Percentiles rank a stretch among this genome's conserved stretches.
phyloP scores from a whole-genome alignment of 116 monocot genomes.

The Papilionanthe hybrid region DNA sequence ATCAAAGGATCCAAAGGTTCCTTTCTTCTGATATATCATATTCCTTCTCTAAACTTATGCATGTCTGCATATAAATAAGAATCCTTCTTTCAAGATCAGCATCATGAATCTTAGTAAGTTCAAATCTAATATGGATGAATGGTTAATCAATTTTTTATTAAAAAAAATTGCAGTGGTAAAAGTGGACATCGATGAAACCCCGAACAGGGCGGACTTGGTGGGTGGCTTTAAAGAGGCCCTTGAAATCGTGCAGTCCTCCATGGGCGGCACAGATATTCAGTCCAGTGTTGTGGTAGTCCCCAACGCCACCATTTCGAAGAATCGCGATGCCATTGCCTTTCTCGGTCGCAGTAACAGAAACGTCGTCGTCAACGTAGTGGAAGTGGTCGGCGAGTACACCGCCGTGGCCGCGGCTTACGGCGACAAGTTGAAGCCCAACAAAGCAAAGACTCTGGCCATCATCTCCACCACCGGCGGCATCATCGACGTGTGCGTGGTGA shows the following conservation, averaged over 20 bases:
- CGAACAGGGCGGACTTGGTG: not conserved
- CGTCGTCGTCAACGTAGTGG: not conserved
- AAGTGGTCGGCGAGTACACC: not conserved
- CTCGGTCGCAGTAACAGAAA: not conserved
- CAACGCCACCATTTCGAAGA: not conserved
- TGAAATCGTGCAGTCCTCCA: not conserved
- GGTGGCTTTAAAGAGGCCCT: not conserved
- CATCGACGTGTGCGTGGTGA: not conserved
- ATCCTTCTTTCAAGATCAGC: no score
- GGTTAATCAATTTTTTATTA: not conserved
- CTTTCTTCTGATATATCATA: no score
- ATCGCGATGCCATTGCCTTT: not conserved
- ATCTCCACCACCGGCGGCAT: not conserved
- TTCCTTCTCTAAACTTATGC: no score
- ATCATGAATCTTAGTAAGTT: no score
- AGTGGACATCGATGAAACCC: not conserved
- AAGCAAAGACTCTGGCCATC: not conserved
- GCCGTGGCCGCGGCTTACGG: not conserved
- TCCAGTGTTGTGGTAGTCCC: not conserved
- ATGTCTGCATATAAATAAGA: no score
- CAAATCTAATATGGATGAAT: no score
- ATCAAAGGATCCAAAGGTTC: not conserved
- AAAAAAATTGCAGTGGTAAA: not conserved
- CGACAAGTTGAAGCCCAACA: not conserved
- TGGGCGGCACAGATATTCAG: not conserved